Evolutionary conservation across 345 rosid genomes (phyloP).

Genomic region (Combretum micranthum): DNA sequence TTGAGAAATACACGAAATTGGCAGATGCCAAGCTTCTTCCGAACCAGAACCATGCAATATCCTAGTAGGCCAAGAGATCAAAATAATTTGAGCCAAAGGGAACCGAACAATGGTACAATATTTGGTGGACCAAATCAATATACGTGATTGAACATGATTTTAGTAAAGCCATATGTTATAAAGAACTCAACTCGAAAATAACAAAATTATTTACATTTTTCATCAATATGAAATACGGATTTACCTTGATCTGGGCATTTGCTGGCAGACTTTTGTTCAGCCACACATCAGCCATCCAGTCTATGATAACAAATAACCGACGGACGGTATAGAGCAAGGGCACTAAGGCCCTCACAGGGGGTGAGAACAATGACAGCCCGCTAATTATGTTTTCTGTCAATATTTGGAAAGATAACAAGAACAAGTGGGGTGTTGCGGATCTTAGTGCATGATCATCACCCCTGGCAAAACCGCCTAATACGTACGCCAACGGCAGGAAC

Average conservation of each 20-base stretch:
- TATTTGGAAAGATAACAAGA: conserved; percentile 82
- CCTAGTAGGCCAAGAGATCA: conserved; percentile 23
- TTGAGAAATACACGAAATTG: conserved; percentile 56
- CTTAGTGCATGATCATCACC: conserved; percentile 71
- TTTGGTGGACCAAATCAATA: not conserved
- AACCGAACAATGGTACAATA: too few species aligned
- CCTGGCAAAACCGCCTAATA: conserved; percentile 85
- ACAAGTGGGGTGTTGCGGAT: conserved; percentile 77
- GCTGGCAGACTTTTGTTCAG: conserved; percentile 46
- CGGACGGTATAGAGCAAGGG: conserved; percentile 71
- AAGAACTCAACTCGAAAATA: too few species aligned
- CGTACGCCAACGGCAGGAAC: conserved; percentile 80
- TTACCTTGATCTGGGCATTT: conserved; percentile 46
- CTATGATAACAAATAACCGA: conserved; percentile 62
- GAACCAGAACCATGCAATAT: conserved; percentile 65
- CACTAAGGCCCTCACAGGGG: conserved; percentile 79
- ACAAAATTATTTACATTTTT: not conserved
- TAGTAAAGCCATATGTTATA: too few species aligned
- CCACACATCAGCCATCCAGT: conserved; percentile 76
- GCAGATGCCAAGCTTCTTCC: conserved; percentile 59
- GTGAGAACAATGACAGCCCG: conserved; percentile 63
- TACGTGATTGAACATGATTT: not conserved
- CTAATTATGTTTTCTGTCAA: conserved; percentile 73
- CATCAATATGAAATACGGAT: not conserved
- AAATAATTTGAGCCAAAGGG: not conserved